Evolutionary conservation across 2,329 filamentous ascomycete species (phyloP).

Genomic region (Calonectria pteridis): DNA sequence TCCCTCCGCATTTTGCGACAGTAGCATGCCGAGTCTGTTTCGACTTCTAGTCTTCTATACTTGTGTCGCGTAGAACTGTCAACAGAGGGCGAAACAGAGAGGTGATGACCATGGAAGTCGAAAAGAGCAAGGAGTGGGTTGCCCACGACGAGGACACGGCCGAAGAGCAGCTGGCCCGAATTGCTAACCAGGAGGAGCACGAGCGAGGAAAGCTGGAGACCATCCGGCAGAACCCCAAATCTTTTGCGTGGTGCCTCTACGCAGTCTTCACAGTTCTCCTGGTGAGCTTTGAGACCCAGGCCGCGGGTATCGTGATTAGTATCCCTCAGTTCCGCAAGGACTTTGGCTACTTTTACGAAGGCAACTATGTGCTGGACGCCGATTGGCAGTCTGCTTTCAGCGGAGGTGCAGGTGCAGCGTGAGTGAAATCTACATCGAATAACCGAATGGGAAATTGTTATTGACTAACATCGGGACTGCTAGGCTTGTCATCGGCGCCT

Average conservation of each 20-base stretch:
- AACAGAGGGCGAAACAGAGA: neutral
- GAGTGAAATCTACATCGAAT: neutral
- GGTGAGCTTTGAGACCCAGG: slow-evolving; percentile 26
- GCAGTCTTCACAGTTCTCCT: slow-evolving; percentile 27
- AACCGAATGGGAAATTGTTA: neutral
- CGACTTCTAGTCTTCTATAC: neutral
- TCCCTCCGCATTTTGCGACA: neutral
- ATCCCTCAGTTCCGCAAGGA: slow-evolving; percentile 31
- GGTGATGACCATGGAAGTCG: neutral
- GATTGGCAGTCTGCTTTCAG: slow-evolving; percentile 25
- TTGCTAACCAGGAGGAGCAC: slow-evolving; percentile 29
- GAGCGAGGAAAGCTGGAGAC: slow-evolving; percentile 8
- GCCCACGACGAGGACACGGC: slow-evolving; percentile 15
- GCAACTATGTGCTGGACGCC: slow-evolving; percentile 18
- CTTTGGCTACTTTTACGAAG: slow-evolving; percentile 30
- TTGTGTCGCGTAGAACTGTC: neutral
- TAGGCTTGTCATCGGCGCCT: neutral
- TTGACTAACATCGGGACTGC: neutral
- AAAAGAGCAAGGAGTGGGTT: slow-evolving; percentile 3
- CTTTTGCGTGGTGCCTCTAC: slow-evolving; percentile 23
- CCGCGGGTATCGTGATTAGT: slow-evolving; percentile 20
- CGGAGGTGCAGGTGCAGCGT: slow-evolving; percentile 17
- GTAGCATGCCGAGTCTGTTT: neutral
- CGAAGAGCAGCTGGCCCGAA: slow-evolving; percentile 3
- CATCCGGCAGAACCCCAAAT: slow-evolving; percentile 23